phyloP scores from a whole-genome alignment of 1,284 basidiomycete genomes.

The Ustilago nuda region DNA sequence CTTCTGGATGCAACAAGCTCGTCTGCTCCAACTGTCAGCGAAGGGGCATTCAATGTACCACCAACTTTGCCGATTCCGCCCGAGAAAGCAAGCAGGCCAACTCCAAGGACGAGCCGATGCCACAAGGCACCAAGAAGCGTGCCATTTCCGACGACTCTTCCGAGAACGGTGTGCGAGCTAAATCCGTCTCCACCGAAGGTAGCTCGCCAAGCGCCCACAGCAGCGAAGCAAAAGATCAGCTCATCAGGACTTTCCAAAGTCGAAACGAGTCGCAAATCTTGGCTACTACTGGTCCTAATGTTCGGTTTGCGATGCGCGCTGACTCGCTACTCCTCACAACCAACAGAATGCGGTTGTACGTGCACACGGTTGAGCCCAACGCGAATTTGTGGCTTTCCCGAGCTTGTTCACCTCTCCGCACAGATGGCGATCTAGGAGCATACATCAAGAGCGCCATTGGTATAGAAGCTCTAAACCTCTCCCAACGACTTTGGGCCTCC shows the following conservation, averaged over 20 bases:
- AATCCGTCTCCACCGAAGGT: conserved; percentile 37
- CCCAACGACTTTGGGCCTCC: conserved; percentile 48
- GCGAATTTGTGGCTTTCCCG: conserved; percentile 51
- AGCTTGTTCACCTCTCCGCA: conserved; percentile 50
- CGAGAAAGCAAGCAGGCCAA: conserved; percentile 45
- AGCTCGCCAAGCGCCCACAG: conserved; percentile 19
- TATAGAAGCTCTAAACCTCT: conserved; percentile 36
- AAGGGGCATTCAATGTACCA: conserved; percentile 53
- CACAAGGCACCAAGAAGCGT: conserved; percentile 43
- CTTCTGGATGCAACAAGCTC: conserved; percentile 16
- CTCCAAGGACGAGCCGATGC: conserved; percentile 27
- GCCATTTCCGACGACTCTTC: conserved; percentile 33
- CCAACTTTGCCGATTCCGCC: conserved; percentile 53
- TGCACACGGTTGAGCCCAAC: conserved; percentile 50
- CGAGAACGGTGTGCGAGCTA: conserved; percentile 40
- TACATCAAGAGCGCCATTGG: conserved; percentile 52
- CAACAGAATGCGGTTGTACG: conserved; percentile 52
- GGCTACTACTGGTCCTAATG: conserved; percentile 28
- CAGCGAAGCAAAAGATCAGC: conserved; percentile 26
- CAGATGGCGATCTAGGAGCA: conserved; percentile 46
- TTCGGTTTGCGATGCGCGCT: conserved; percentile 40
- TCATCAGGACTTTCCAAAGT: conserved; percentile 34
- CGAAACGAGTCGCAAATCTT: conserved; percentile 37
- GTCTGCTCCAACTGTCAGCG: conserved; percentile 56
- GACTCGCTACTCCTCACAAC: conserved; percentile 54